Conservation (phyloP, 768 basidiomycete species). For the Auriculariales sp. region DNA sequence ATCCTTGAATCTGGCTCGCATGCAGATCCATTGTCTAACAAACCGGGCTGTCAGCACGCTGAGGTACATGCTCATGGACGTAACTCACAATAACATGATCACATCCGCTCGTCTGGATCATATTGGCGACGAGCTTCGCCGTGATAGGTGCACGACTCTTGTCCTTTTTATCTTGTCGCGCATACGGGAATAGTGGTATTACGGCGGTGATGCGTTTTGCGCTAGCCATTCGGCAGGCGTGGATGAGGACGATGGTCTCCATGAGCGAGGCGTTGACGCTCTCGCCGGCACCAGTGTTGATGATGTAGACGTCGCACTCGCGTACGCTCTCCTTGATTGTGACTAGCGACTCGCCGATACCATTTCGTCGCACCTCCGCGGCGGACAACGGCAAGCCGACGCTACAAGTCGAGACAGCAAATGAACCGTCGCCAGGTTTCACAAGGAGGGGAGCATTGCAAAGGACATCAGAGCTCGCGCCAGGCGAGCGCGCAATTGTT, state of each 20-base stretch:
- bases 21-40: conserved; percentile 89
- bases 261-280: conserved; percentile 83
- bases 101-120: conserved; percentile 83
- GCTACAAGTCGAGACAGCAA: conserved; percentile 26
- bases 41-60: not conserved
- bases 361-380: conserved; percentile 75
- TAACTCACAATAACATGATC: conserved; percentile 89
- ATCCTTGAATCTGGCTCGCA: conserved; percentile 97
- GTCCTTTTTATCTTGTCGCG: conserved; percentile 98
- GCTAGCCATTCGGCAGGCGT: conserved; percentile 98
- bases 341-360: conserved; percentile 84
- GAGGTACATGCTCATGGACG: not conserved
- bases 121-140: conserved; percentile 95
- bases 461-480: conserved; percentile 3
- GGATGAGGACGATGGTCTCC: conserved; percentile 98
- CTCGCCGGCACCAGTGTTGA: conserved; percentile 73
- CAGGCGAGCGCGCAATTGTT: not conserved
- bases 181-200: conserved; percentile 91
- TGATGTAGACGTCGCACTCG: conserved; percentile 97
- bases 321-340: conserved; percentile 91
- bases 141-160: conserved; percentile 97
- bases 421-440: conserved; percentile 13
- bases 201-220: conserved; percentile 98
- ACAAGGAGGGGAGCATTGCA: conserved; percentile 9
- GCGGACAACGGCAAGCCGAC: conserved; percentile 82